Conservation (phyloP, 352 stramenopile genomes). For the Pilasporangium apinafurcum region DNA sequence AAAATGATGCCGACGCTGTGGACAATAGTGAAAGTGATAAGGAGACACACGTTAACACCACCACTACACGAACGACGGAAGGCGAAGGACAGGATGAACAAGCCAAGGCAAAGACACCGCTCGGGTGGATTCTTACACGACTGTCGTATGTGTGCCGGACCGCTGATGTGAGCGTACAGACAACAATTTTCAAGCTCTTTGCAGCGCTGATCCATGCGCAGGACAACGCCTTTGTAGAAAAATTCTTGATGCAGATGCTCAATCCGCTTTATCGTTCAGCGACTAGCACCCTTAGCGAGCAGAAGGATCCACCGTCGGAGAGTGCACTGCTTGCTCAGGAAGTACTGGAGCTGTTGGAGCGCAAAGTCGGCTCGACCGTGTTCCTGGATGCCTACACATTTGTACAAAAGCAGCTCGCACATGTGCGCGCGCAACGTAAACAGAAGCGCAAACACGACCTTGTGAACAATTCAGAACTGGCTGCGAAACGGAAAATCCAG, state of each 20-base stretch:
- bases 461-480: conserved; percentile 65
- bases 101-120: conserved; percentile 47
- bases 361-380: conserved; percentile 54
- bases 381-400: conserved; percentile 84
- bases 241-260: conserved; percentile 75
- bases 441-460: conserved; percentile 75
- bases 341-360: conserved; percentile 82
- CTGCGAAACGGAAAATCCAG: conserved; percentile 72
- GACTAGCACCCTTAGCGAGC: conserved; percentile 43
- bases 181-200: conserved; percentile 83
- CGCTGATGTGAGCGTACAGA: conserved; percentile 44
- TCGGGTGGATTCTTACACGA: conserved; percentile 80
- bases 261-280: conserved; percentile 76
- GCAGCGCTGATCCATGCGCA: conserved; percentile 63
- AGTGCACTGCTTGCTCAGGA: conserved; percentile 70
- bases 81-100: conserved; percentile 37
- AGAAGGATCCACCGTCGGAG: conserved; percentile 33
- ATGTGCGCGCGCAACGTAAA: conserved; percentile 64
- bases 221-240: conserved; percentile 32
- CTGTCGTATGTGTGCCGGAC: conserved; percentile 74
- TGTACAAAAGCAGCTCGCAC: conserved; percentile 74
- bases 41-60: conserved; percentile 14
- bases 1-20: conserved; percentile 3
- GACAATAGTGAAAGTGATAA: conserved; percentile 13
- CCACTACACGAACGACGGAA: conserved; percentile 17